Conservation (phyloP, 768 basidiomycete genomes). For the Mycena metata region DNA sequence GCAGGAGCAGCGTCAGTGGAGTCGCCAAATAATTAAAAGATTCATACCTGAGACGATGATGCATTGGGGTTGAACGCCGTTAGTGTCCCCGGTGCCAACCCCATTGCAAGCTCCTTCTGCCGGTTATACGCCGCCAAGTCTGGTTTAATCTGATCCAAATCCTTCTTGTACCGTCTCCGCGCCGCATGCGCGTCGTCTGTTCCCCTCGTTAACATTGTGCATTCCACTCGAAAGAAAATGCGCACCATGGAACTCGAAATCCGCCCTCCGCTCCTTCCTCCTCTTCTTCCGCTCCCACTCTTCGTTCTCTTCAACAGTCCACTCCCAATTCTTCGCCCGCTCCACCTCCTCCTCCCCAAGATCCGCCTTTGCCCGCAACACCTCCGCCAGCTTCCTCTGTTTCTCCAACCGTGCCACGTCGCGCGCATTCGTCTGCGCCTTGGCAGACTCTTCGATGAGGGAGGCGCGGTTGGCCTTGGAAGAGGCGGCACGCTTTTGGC, state of each 20-base stretch:
- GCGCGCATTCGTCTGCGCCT: constrained; percentile 79
- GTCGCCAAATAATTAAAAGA: background rate
- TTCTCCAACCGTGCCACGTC: constrained; percentile 89
- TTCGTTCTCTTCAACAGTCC: constrained; percentile 95
- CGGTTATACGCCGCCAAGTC: constrained; percentile 89
- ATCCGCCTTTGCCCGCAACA: constrained; percentile 84
- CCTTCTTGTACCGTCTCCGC: constrained; percentile 91
- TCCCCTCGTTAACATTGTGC: background rate
- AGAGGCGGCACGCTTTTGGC: constrained; percentile 34
- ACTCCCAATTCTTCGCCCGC: constrained; percentile 94
- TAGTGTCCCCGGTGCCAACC: constrained; percentile 78
- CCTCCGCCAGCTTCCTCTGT: constrained; percentile 92
- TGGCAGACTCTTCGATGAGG: constrained; percentile 87
- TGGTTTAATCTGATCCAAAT: constrained; percentile 89
- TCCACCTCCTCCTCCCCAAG: constrained; percentile 90
- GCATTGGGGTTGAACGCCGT: constrained; percentile 68
- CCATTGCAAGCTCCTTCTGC: constrained; percentile 90
- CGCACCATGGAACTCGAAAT: constrained; percentile 94
- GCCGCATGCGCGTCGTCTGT: constrained; percentile 93
- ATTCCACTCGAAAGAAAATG: constrained; percentile 27
- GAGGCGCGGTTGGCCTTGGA: constrained; percentile 85
- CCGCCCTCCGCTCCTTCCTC: constrained; percentile 85
- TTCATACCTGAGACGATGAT: constrained; percentile 57
- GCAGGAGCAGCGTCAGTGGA: constrained; percentile 26
- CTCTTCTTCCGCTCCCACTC: constrained; percentile 94